Conservation (phyloP, 257 asterid genomes). For the Solanum chilense region DNA sequence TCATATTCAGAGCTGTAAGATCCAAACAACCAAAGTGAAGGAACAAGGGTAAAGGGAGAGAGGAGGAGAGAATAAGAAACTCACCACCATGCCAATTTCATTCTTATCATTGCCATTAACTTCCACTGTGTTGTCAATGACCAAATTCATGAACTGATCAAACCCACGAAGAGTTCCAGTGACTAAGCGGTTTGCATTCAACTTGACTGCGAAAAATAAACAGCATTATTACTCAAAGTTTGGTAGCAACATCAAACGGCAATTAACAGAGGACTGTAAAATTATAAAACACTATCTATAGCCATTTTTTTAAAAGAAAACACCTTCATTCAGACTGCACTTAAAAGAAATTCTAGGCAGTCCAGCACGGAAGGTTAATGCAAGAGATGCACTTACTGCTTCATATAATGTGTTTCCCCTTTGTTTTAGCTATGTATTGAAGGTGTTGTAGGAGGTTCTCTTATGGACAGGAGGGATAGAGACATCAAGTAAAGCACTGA, state of each 20-base stretch:
- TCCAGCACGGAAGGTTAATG: background rate
- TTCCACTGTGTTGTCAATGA: slow-evolving; percentile 78
- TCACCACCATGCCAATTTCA: slow-evolving; percentile 95
- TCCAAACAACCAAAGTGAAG: background rate
- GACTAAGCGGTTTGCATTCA: slow-evolving; percentile 84
- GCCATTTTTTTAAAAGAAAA: too few species aligned
- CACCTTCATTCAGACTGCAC: background rate
- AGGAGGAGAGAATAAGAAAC: slow-evolving; percentile 5
- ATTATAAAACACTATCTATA: background rate
- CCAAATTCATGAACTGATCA: slow-evolving; percentile 82
- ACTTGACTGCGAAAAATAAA: slow-evolving; percentile 36
- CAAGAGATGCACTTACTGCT: background rate
- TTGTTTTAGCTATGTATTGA: too few species aligned
- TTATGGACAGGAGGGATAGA: background rate
- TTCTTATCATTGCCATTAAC: slow-evolving; percentile 75
- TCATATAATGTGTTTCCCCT: too few species aligned
- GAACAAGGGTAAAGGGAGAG: background rate
- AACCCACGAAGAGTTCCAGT: slow-evolving; percentile 84
- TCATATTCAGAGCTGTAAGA: background rate
- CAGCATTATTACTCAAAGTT: background rate
- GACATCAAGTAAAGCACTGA: background rate
- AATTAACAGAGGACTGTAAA: background rate
- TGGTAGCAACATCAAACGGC: background rate
- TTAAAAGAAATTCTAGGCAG: background rate
- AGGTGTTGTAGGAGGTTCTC: background rate